phyloP scores from a whole-genome alignment of 2,329 filamentous ascomycete genomes.

The Hypomyces perniciosus region DNA sequence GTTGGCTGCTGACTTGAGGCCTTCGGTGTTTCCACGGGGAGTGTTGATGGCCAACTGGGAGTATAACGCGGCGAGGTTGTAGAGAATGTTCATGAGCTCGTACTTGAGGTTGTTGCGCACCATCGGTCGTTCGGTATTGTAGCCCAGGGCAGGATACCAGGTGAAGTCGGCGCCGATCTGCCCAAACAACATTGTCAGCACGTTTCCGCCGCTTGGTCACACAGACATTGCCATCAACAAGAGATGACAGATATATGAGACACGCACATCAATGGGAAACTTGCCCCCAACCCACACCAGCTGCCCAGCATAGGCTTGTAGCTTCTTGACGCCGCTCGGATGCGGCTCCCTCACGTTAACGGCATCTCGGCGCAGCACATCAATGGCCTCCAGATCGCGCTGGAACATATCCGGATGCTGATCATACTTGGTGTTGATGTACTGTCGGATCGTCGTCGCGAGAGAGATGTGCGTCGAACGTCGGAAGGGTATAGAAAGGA shows the following conservation, averaged over 20 bases:
- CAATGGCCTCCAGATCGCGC: constrained; percentile 77
- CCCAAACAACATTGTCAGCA: constrained; percentile 7
- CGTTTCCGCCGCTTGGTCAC: neutral
- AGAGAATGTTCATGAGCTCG: constrained; percentile 88
- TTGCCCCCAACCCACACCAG: constrained; percentile 90
- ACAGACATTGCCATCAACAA: neutral
- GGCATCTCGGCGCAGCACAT: constrained; percentile 77
- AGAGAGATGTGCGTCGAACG: constrained; percentile 74
- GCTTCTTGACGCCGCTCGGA: constrained; percentile 74
- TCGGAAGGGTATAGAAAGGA: constrained; percentile 80
- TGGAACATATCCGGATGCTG: constrained; percentile 97
- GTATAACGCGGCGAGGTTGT: constrained; percentile 89
- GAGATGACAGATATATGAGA: neutral
- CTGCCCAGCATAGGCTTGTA: constrained; percentile 89
- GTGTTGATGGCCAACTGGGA: constrained; percentile 81
- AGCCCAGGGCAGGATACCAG: constrained; percentile 92
- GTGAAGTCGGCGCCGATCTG: constrained; percentile 91
- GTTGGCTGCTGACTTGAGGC: constrained; percentile 80
- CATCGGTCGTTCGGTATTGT: constrained; percentile 71
- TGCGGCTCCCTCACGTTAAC: constrained; percentile 85
- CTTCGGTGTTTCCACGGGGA: constrained; percentile 72
- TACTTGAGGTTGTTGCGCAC: constrained; percentile 64
- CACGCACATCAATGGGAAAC: constrained; percentile 80
- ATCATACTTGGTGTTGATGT: constrained; percentile 97
- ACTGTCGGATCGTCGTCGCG: constrained; percentile 78